Evolutionary conservation across 73 alveolate species (phyloP), one percentile per base, ranked within the genome.

Genomic region (Paramecium sexaurelia): DNA sequence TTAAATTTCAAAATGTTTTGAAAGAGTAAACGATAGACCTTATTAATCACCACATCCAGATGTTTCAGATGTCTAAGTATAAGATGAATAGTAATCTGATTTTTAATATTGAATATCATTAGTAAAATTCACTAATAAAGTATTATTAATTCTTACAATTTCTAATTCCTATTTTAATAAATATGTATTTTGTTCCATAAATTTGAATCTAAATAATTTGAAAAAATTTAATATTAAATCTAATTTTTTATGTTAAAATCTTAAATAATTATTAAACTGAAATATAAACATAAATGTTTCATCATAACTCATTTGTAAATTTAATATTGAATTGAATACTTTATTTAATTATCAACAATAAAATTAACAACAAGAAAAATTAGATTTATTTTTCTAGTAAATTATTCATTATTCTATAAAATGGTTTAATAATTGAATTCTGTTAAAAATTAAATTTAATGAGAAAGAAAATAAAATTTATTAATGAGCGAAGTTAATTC

Each of bases 21-120:
- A 73, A 41, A 32, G 66, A 35, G 17, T 73, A n/a, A 20, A 20
- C 5, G 55, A 73, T 35, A 27, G 20, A 13, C 56, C 87, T 0
- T 29, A 66, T 11, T 66, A 66, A 39, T 29, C 36, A 20, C 66
- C 55, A 32, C 39, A 51, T 20, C 67, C 45, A 41, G 87, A 73
- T 35, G 39, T 73, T 10, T 73, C 87, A 35, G 87, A 35, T 29
- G 87, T 73, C 13, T 73, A 73, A 73, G 8, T 20, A 1, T 73
- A 73, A 73, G 55, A 73, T 32, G 87, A 73, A 32, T 27, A 73
- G 26, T 11, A 73, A 73, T 73, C 87, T 35, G 87, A 73, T 73
- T 73, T 35, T 73, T 73, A 73, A 73, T 27, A 73, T 73, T 73
- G 87, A 73, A 35, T 20, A 73, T 29, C 29, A 29, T 29, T 73